Evolutionary conservation across 1,284 basidiomycete species (phyloP).

Genomic region (Ustilago hordei): DNA sequence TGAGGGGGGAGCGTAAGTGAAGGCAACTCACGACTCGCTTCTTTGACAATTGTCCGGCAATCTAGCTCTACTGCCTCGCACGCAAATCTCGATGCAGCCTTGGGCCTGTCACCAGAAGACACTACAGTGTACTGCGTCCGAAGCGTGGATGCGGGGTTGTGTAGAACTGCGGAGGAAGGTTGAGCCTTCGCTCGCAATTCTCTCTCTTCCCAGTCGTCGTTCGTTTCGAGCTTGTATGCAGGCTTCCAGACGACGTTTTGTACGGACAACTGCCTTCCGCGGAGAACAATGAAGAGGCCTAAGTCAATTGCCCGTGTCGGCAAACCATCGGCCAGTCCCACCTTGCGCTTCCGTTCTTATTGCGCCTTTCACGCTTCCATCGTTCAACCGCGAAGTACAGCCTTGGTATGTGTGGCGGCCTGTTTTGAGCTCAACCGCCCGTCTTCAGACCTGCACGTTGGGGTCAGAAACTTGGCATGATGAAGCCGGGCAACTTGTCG

Average conservation of each 20-base stretch:
- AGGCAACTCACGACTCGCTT: neutral
- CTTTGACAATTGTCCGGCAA: neutral
- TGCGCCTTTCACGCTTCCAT: constrained; percentile 1
- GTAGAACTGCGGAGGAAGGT: neutral
- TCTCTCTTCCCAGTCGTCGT: neutral
- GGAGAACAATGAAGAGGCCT: neutral
- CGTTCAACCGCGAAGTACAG: neutral
- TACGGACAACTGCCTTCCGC: neutral
- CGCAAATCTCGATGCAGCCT: too few species aligned
- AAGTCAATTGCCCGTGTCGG: neutral
- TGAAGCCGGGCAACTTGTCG: neutral
- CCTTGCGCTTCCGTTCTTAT: neutral
- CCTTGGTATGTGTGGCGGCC: neutral
- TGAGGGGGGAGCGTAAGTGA: too few species aligned
- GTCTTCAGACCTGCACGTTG: neutral
- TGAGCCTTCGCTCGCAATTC: constrained; percentile 6
- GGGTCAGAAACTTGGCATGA: neutral
- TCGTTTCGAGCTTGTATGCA: too few species aligned
- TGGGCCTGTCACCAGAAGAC: too few species aligned
- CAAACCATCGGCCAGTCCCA: neutral
- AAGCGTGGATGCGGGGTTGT: neutral
- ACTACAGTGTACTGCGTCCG: neutral
- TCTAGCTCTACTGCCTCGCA: neutral
- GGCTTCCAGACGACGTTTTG: too few species aligned
- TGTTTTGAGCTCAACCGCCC: neutral